phyloP scores from a whole-genome alignment of 305 asterid species.

The Fraxinus velutina region DNA sequence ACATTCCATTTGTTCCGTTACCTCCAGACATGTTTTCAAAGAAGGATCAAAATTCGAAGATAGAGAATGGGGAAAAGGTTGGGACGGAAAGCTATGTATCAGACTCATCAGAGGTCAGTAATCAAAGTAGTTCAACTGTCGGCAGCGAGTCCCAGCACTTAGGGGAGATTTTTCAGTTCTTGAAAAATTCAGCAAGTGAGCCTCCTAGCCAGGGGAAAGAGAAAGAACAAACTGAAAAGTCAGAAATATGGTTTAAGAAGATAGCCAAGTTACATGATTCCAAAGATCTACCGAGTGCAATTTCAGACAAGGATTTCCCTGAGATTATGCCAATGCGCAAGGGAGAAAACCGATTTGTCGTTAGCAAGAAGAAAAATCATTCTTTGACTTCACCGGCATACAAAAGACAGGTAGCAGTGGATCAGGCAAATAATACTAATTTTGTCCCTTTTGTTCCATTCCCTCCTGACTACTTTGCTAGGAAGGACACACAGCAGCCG shows the following conservation, averaged over 20 bases:
- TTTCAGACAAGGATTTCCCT: conserved; percentile 69
- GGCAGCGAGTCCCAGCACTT: conserved; percentile 26
- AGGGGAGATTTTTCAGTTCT: conserved; percentile 28
- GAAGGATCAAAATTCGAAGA: conserved; percentile 23
- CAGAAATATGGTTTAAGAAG: conserved; percentile 70
- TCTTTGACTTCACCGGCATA: conserved; percentile 71
- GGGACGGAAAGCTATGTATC: conserved; percentile 6
- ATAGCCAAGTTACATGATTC: conserved; percentile 65
- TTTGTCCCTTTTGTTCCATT: conserved; percentile 91
- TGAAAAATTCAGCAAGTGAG: conserved; percentile 26
- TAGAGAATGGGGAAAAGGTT: conserved; percentile 17
- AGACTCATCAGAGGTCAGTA: conserved; percentile 25
- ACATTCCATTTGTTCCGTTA: conserved; percentile 38
- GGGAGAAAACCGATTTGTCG: conserved; percentile 71
- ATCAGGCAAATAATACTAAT: conserved; percentile 50
- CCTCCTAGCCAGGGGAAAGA: conserved; percentile 29
- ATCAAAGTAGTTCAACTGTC: conserved; percentile 20
- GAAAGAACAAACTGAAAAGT: conserved; percentile 48
- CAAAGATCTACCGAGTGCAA: conserved; percentile 58
- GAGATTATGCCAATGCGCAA: conserved; percentile 80
- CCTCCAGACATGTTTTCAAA: conserved; percentile 35
- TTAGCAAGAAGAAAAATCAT: conserved; percentile 68
- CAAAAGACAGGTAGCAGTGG: conserved; percentile 66
- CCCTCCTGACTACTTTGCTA: conserved; percentile 85
- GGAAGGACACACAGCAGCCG: conserved; percentile 42